These are phyloP conservation scores for Rhazya stricta DNA, from an alignment of 257 asterid genomes.

Conservation along the genomic window DNA sequence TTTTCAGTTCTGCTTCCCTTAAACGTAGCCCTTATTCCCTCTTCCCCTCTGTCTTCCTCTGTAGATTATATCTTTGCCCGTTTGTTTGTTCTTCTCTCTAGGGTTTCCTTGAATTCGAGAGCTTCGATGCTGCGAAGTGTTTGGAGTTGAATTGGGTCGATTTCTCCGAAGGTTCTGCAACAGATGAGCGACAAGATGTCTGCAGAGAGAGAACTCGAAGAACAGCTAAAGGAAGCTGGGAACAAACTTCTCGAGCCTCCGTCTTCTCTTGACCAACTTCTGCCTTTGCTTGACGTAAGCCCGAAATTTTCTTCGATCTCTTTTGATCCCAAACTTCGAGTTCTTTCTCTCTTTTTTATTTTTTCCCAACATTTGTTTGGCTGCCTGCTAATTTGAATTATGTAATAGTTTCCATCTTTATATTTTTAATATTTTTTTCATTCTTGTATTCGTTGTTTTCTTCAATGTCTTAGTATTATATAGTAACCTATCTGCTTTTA, in stretches of 20 bases:
- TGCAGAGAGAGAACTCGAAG: constrained; percentile 39
- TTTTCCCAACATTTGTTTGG: background rate
- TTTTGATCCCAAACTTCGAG: background rate
- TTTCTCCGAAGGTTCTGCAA: background rate
- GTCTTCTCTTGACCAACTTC: constrained; percentile 52
- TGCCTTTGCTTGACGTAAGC: constrained; percentile 77
- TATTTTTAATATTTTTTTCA: background rate
- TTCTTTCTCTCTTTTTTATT: background rate
- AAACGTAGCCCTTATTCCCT: background rate
- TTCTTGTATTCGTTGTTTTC: background rate
- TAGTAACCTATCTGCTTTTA: background rate
- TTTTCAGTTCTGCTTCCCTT: background rate
- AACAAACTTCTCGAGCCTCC: constrained; percentile 60
- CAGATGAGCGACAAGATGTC: constrained; percentile 21
- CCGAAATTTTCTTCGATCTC: constrained; percentile 6
- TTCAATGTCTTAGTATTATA: background rate
- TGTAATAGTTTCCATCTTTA: background rate
- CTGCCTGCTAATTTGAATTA: background rate
- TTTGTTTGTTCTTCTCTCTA: background rate
- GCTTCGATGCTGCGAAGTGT: background rate
- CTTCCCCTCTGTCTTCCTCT: background rate
- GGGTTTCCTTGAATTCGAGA: background rate
- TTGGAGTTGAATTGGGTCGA: background rate
- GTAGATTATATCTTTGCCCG: background rate
- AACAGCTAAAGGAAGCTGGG: constrained; percentile 63